Conservation (phyloP, 1,284 basidiomycete genomes). For the Melanopsichium pennsylvanicum region DNA sequence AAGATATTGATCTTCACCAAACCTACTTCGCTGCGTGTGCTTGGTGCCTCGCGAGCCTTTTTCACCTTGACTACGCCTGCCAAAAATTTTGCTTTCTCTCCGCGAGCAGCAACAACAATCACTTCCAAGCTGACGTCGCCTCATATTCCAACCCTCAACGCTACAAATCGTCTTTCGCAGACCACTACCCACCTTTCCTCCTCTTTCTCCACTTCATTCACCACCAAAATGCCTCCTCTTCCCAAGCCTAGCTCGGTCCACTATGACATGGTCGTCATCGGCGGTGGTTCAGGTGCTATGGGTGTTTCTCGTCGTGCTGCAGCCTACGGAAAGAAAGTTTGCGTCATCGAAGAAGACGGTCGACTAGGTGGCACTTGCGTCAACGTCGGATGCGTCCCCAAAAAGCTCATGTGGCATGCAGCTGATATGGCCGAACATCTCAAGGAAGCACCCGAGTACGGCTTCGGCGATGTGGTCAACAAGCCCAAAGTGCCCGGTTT, state of each 20-base stretch:
- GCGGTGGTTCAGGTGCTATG: slow-evolving; percentile 65
- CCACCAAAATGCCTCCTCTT: slow-evolving; percentile 59
- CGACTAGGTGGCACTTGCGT: slow-evolving; percentile 94
- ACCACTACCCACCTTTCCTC: slow-evolving; percentile 26
- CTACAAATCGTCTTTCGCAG: slow-evolving; percentile 22
- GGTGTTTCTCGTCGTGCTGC: slow-evolving; percentile 73
- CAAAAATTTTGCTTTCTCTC: background rate
- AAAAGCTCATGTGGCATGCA: slow-evolving; percentile 98
- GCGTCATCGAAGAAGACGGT: slow-evolving; percentile 81
- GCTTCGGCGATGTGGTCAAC: slow-evolving; percentile 70
- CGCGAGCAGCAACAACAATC: background rate
- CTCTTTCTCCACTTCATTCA: slow-evolving; percentile 17
- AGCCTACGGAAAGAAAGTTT: slow-evolving; percentile 92
- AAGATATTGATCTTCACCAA: background rate
- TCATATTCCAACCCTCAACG: background rate
- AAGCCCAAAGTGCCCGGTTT: slow-evolving; percentile 70
- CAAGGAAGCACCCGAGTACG: slow-evolving; percentile 77
- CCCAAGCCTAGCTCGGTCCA: slow-evolving; percentile 48
- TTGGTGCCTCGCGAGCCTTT: slow-evolving; percentile 25
- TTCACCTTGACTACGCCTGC: background rate
- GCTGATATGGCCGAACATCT: slow-evolving; percentile 84
- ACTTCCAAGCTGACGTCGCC: slow-evolving; percentile 26
- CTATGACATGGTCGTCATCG: slow-evolving; percentile 65
- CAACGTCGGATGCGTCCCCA: slow-evolving; percentile 74
- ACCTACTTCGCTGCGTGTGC: slow-evolving; percentile 21